Evolutionary conservation across 495 filamentous ascomycete genomes (phyloP).

Genomic region (Aspergillus leporis): DNA sequence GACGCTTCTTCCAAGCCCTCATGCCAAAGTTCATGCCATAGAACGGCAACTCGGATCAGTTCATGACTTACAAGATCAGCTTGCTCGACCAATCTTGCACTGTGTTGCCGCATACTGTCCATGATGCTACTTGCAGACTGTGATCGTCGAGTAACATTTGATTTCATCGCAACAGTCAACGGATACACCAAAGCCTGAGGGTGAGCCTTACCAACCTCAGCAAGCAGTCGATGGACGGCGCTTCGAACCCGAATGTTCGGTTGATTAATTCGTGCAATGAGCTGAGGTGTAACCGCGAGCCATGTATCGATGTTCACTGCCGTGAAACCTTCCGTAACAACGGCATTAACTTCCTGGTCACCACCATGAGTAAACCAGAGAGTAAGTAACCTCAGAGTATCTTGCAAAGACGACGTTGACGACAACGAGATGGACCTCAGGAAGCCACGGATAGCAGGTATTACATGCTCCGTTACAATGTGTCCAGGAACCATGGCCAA

Average conservation of each 20-base stretch:
- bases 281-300: slow-evolving; percentile 95
- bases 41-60: slow-evolving; percentile 90
- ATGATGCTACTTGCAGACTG: slow-evolving; percentile 88
- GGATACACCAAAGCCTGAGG: slow-evolving; percentile 99
- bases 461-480: slow-evolving; percentile 81
- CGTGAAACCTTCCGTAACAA: slow-evolving; percentile 85
- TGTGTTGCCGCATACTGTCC: slow-evolving; percentile 97
- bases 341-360: slow-evolving; percentile 78
- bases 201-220: slow-evolving; percentile 89
- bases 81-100: slow-evolving; percentile 89
- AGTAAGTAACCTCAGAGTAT: slow-evolving; percentile 88
- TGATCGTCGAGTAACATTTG: slow-evolving; percentile 73
- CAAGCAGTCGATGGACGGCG: slow-evolving; percentile 85
- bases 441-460: slow-evolving; percentile 92
- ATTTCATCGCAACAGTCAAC: slow-evolving; percentile 98
- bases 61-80: slow-evolving; percentile 92
- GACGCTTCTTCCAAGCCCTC: slow-evolving; percentile 98
- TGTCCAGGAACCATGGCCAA: slow-evolving; percentile 54
- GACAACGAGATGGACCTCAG: slow-evolving; percentile 94
- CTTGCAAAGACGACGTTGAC: slow-evolving; percentile 87
- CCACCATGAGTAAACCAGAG: slow-evolving; percentile 96
- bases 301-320: slow-evolving; percentile 95
- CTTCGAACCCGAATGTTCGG: slow-evolving; percentile 81
- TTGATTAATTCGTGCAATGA: slow-evolving; percentile 97
- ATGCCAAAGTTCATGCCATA: slow-evolving; percentile 99